Evolutionary conservation across 306 rosid genomes (phyloP), one percentile per base, ranked within the genome.

Genomic region (Sicyos baderoa): DNA sequence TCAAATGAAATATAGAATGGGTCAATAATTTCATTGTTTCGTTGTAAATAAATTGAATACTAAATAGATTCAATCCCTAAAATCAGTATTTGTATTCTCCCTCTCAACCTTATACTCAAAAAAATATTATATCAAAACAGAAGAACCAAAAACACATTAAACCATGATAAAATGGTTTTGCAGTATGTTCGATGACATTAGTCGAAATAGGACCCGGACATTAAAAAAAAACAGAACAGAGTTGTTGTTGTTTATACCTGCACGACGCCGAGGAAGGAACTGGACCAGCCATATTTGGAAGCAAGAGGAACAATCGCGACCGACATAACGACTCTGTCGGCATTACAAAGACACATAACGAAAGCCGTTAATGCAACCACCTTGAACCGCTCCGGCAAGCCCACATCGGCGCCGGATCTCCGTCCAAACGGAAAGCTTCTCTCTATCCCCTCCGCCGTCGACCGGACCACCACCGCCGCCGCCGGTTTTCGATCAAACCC

Each of bases 291-390:
- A 63, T 83, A 67, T 76, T 84, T 78, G 11, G 86, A 85, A 19
- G 96, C 97, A 0, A 92, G 88, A 3, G 97, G 97, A 42, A 92
- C 96, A 60, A 92, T 44, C 15, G 97, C 95, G 2, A 92, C 95
- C 0, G 97, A 92, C 97, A 92, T 92, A 15, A 92, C 97, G 6
- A 92, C 96, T n/a, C 97, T 76, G 37, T 92, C 97, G 0, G 95
- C 97, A 77, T 92, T 92, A 51, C 96, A 89, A 3, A 92, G 78
- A 35, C 97, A 89, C 97, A 92, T 92, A 1, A 84, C 95, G 51
- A 86, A 84, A 12, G 95, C 97, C 54, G 88, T 66, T 77, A 92
- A 79, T 23, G 67, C 77, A 73, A 79, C 97, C 74, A 92, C 95
- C 81, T 86, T 92, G 59, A 84, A 74, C 78, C 97, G 86, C 82